These are phyloP conservation scores for Podaxis sp. DNA, from an alignment of 768 basidiomycete genomes.

Conservation along the genomic window DNA sequence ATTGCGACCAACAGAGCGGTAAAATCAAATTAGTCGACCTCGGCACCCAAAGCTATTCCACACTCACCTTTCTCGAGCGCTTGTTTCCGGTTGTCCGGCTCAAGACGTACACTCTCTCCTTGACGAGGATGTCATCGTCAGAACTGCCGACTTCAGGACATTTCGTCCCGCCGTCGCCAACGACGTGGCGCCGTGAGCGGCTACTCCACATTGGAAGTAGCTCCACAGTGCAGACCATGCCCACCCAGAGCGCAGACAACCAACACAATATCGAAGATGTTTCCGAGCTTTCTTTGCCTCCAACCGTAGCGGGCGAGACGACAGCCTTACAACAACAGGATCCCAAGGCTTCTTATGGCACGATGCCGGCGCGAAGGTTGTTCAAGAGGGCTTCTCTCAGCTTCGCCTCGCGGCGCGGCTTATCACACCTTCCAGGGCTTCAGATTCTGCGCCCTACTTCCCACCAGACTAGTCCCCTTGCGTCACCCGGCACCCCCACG, in stretches of 20 bases:
- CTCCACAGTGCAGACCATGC: conserved; percentile 11
- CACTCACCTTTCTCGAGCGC: not conserved
- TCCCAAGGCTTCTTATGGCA: conserved; percentile 53
- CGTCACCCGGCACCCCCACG: conserved; percentile 35
- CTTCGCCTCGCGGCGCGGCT: conserved; percentile 33
- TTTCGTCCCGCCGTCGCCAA: conserved; percentile 45
- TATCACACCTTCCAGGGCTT: conserved; percentile 38
- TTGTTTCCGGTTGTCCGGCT: not conserved
- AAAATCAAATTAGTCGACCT: not conserved
- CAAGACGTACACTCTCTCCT: not conserved
- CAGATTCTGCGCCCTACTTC: conserved; percentile 26
- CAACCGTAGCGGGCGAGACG: conserved; percentile 13
- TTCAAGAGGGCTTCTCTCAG: conserved; percentile 28
- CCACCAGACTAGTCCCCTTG: conserved; percentile 35
- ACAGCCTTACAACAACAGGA: conserved; percentile 28
- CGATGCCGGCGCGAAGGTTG: conserved; percentile 35
- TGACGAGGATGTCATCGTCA: not conserved
- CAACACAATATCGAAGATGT: not conserved
- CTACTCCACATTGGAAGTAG: conserved; percentile 54
- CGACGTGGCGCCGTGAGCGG: conserved; percentile 60
- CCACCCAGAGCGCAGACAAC: not conserved
- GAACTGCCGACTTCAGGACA: conserved; percentile 30
- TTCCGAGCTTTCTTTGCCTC: not conserved
- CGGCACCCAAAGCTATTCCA: not conserved
- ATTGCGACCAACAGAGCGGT: not conserved